phyloP scores from a whole-genome alignment of 2,329 filamentous ascomycete species.

The Exophiala phaeomuriformis region DNA sequence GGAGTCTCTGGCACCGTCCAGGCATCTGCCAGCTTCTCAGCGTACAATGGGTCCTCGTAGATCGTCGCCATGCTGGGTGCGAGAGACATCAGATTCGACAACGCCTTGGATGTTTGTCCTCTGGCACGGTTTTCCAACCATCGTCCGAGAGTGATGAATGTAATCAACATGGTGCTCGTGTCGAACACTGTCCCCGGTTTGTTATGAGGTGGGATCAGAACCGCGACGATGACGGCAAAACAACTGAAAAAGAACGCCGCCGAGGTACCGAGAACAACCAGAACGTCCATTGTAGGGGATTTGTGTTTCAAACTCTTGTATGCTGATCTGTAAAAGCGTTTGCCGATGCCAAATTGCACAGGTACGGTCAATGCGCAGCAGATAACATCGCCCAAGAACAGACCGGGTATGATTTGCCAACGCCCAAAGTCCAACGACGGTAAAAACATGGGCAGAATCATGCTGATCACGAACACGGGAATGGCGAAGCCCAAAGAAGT shows the following conservation, averaged over 20 bases:
- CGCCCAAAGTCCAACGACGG: slow-evolving; percentile 69
- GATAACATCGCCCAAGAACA: slow-evolving; percentile 81
- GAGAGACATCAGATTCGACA: slow-evolving; percentile 90
- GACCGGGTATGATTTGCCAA: slow-evolving; percentile 58
- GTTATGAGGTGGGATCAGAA: slow-evolving; percentile 66
- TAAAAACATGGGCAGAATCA: slow-evolving; percentile 84
- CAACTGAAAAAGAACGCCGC: slow-evolving; percentile 95
- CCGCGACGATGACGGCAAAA: slow-evolving; percentile 74
- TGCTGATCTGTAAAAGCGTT: slow-evolving; percentile 87
- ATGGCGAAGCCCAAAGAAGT: slow-evolving; percentile 74
- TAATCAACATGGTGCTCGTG: slow-evolving; percentile 96
- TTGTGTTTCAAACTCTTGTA: slow-evolving; percentile 86
- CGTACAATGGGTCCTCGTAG: slow-evolving; percentile 87
- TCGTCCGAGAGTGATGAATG: slow-evolving; percentile 83
- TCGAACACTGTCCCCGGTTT: slow-evolving; percentile 89
- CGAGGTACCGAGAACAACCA: slow-evolving; percentile 88
- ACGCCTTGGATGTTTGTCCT: slow-evolving; percentile 87
- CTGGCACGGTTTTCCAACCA: slow-evolving; percentile 93
- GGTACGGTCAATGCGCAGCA: slow-evolving; percentile 81
- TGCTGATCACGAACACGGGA: slow-evolving; percentile 85
- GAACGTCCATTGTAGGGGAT: slow-evolving; percentile 94
- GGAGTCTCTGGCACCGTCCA: slow-evolving; percentile 50
- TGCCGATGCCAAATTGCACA: slow-evolving; percentile 92
- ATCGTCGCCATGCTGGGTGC: slow-evolving; percentile 96
- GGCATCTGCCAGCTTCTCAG: slow-evolving; percentile 76